These are phyloP conservation scores for Lophiotrema nucula DNA, from an alignment of 495 filamentous ascomycete species.

Conservation along the genomic window DNA sequence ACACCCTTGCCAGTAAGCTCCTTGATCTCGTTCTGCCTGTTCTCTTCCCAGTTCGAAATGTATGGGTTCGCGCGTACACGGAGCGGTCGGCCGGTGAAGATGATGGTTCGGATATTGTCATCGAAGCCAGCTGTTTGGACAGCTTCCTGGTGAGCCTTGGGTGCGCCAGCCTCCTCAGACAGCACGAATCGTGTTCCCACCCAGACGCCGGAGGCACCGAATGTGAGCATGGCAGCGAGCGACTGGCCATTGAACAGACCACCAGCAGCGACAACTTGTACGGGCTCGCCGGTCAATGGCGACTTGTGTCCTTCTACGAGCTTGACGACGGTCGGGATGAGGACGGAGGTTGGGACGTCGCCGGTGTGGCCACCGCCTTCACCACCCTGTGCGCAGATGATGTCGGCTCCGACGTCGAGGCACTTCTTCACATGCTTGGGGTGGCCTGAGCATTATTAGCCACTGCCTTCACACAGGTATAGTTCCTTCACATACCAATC, in stretches of 20 bases:
- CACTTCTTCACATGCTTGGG: slow-evolving; percentile 97
- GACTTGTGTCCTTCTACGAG: slow-evolving; percentile 78
- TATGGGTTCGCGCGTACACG: slow-evolving; percentile 91
- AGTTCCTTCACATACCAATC: slow-evolving; percentile 63
- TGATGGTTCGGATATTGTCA: slow-evolving; percentile 93
- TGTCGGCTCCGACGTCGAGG: slow-evolving; percentile 81
- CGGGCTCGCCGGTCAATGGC: slow-evolving; percentile 78
- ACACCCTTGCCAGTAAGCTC: slow-evolving; percentile 81
- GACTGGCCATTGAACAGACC: slow-evolving; percentile 92
- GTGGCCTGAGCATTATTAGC: too few relatives aligned
- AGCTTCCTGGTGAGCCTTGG: slow-evolving; percentile 93
- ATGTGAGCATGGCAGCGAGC: slow-evolving; percentile 85
- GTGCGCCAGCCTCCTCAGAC: slow-evolving; percentile 87
- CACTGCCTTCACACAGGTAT: too few relatives aligned
- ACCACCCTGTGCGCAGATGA: slow-evolving; percentile 91
- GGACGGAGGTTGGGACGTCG: slow-evolving; percentile 80
- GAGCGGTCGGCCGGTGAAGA: slow-evolving; percentile 95
- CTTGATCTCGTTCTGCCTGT: slow-evolving; percentile 85
- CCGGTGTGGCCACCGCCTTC: slow-evolving; percentile 92
- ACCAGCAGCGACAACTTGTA: slow-evolving; percentile 90
- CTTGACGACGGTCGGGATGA: slow-evolving; percentile 87
- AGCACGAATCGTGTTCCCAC: slow-evolving; percentile 95
- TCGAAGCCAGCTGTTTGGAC: slow-evolving; percentile 88
- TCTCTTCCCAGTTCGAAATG: slow-evolving; percentile 93
- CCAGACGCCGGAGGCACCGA: slow-evolving; percentile 92